phyloP scores from a whole-genome alignment of 1,284 basidiomycete species.

The Leccinum insolens region DNA sequence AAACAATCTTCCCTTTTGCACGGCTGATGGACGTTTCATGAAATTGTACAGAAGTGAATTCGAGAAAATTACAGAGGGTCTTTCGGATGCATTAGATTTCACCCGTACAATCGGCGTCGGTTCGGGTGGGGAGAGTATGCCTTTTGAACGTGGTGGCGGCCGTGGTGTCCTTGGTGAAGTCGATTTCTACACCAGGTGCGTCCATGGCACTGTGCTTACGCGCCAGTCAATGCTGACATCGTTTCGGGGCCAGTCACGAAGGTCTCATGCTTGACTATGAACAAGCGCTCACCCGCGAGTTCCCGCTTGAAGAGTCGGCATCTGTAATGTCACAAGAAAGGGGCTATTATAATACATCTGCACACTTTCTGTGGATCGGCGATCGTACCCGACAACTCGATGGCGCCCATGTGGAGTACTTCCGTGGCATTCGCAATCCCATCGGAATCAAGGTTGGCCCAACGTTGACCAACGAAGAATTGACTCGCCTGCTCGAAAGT shows the following conservation, averaged over 20 bases:
- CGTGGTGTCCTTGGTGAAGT: slow-evolving; percentile 85
- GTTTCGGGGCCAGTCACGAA: slow-evolving; percentile 69
- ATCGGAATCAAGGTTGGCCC: slow-evolving; percentile 98
- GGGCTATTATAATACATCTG: slow-evolving; percentile 83
- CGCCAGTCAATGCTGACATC: neutral
- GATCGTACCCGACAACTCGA: slow-evolving; percentile 94
- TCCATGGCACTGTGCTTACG: neutral
- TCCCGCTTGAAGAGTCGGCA: slow-evolving; percentile 32
- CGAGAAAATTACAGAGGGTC: slow-evolving; percentile 79
- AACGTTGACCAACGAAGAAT: slow-evolving; percentile 78
- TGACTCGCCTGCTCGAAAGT: slow-evolving; percentile 83
- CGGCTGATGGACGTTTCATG: slow-evolving; percentile 14
- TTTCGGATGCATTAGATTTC: slow-evolving; percentile 94
- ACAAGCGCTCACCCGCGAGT: slow-evolving; percentile 83
- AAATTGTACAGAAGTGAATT: slow-evolving; percentile 68
- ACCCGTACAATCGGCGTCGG: slow-evolving; percentile 84
- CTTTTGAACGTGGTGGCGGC: slow-evolving; percentile 71
- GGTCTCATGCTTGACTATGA: slow-evolving; percentile 95
- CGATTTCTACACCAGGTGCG: slow-evolving; percentile 90
- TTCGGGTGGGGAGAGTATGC: slow-evolving; percentile 48
- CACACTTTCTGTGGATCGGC: slow-evolving; percentile 97
- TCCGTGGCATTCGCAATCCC: slow-evolving; percentile 93
- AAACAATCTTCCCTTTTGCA: neutral
- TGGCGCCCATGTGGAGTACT: slow-evolving; percentile 96
- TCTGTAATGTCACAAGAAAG: slow-evolving; percentile 26